Evolutionary conservation across 2,329 filamentous ascomycete genomes (phyloP).

Genomic region (Colletotrichum musae): DNA sequence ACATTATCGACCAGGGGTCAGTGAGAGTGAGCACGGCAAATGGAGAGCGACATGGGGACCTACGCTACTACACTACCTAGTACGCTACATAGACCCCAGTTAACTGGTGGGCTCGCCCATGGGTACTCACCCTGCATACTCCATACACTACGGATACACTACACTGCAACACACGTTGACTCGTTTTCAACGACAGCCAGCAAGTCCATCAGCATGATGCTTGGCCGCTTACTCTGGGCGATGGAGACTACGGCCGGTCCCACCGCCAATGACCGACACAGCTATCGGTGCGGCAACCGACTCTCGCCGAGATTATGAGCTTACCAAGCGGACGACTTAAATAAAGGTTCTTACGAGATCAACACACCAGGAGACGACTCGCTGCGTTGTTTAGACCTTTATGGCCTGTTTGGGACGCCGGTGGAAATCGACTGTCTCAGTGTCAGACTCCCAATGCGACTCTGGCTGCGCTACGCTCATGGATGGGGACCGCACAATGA

Average conservation of each 20-base stretch:
- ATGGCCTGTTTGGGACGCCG: not conserved
- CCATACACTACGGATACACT: not conserved
- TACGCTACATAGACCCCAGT: no score
- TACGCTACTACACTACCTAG: no score
- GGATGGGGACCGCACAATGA: not conserved
- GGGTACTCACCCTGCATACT: constrained; percentile 7
- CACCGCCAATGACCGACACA: constrained; percentile 1
- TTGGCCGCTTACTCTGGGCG: no score
- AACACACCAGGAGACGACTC: not conserved
- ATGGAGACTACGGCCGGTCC: constrained; percentile 4
- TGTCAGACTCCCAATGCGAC: constrained; percentile 1
- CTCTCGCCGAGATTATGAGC: constrained; percentile 2
- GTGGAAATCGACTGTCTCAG: not conserved
- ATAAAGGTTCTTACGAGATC: constrained; percentile 29
- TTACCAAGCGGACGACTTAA: constrained; percentile 27
- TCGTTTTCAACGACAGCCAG: no score
- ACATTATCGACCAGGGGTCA: not conserved
- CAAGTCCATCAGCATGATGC: no score
- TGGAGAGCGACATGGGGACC: constrained; percentile 27
- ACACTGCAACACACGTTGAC: no score
- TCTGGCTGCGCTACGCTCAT: not conserved
- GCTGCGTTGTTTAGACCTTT: not conserved
- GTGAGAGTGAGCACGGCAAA: constrained; percentile 24
- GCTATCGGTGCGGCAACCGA: no score
- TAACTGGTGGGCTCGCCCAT: constrained; percentile 5